A percentile compares a stretch with the other conserved stretches of the same genome.
These are phyloP conservation scores for Lactarius tabidus DNA, from an alignment of 768 basidiomycete genomes.

Conservation along the genomic window DNA sequence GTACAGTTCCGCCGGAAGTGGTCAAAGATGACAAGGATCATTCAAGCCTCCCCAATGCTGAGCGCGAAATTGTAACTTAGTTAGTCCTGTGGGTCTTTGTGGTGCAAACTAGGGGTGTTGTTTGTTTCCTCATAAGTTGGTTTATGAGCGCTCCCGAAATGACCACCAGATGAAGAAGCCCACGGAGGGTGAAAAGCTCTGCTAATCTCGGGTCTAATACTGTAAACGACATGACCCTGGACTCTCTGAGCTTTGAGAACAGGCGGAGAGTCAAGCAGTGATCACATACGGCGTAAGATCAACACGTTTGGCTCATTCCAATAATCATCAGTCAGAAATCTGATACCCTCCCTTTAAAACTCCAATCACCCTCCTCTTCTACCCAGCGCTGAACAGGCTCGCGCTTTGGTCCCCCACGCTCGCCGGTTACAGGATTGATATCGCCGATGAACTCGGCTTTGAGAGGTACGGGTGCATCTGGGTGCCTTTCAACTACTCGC, in stretches of 20 bases:
- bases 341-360: slow-evolving; percentile 82
- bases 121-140: background rate
- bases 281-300: background rate
- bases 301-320: background rate
- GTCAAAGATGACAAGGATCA: background rate
- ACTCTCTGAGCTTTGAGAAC: background rate
- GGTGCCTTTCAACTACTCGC: slow-evolving; percentile 47
- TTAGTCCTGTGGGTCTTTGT: background rate
- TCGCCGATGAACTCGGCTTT: slow-evolving; percentile 76
- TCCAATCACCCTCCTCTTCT: slow-evolving; percentile 72
- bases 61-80: background rate
- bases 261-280: background rate
- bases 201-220: background rate
- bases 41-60: background rate
- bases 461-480: slow-evolving; percentile 59
- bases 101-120: background rate
- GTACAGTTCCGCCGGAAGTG: background rate
- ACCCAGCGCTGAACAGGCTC: slow-evolving; percentile 71
- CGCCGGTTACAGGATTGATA: slow-evolving; percentile 76
- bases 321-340: slow-evolving; percentile 54
- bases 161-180: background rate
- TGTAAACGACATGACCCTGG: background rate
- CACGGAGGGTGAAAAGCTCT: background rate
- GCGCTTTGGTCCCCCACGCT: slow-evolving; percentile 80
- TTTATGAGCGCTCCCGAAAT: background rate